Percentiles rank a stretch among this genome's conserved stretches.
Conservation (phyloP, 1,284 basidiomycete species). For the Pyrrhoderma lamaoense region DNA sequence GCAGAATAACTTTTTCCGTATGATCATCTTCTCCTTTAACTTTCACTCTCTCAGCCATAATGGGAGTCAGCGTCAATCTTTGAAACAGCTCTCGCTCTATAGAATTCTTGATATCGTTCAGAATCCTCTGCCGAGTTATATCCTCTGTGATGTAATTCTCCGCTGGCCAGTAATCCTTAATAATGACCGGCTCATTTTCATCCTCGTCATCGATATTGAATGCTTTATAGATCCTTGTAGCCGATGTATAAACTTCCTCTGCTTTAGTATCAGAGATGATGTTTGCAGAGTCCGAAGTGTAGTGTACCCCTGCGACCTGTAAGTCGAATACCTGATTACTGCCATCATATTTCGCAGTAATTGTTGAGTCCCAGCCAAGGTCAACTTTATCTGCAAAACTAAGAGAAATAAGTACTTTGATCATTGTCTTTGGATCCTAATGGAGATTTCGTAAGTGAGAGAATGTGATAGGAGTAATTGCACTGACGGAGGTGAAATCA, state of each 20-base stretch:
- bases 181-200: neutral
- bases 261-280: neutral
- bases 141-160: neutral
- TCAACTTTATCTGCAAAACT: conserved; percentile 2
- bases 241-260: neutral
- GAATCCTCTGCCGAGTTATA: neutral
- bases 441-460: neutral
- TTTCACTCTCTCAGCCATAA: neutral
- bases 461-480: neutral
- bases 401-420: neutral
- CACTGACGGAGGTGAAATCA: neutral
- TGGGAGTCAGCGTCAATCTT: neutral
- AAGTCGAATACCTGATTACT: neutral
- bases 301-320: neutral
- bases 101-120: neutral
- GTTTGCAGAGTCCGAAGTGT: neutral
- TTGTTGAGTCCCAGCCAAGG: conserved; percentile 6
- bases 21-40: neutral
- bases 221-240: neutral
- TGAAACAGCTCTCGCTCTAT: neutral
- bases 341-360: neutral
- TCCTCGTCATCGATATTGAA: neutral
- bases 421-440: neutral
- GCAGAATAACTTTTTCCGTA: neutral
- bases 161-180: neutral